A percentile compares a stretch with the other conserved stretches of the same genome.
phyloP scores from a whole-genome alignment of 2,329 filamentous ascomycete genomes.

The Cordyceps farinosa region DNA sequence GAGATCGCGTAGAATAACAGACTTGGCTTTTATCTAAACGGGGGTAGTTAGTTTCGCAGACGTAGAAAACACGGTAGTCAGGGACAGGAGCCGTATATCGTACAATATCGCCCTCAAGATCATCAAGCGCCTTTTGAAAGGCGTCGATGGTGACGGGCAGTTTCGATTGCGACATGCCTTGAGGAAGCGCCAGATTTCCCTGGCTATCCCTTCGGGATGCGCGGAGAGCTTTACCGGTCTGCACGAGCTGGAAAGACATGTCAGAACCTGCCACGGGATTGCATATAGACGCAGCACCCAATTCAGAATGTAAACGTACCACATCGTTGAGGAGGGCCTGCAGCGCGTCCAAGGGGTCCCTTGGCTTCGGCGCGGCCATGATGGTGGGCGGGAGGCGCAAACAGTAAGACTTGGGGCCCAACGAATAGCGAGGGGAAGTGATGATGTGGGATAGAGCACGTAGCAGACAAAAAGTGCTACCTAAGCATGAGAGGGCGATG shows the following conservation, averaged over 20 bases:
- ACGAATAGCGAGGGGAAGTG: neutral
- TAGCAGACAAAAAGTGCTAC: neutral
- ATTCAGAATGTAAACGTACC: slow-evolving; percentile 36
- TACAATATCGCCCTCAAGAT: slow-evolving; percentile 57
- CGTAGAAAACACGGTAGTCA: neutral
- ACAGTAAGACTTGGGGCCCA: neutral
- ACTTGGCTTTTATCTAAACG: slow-evolving; percentile 45
- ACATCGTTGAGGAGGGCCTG: slow-evolving; percentile 53
- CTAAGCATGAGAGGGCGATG: neutral
- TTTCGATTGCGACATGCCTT: slow-evolving; percentile 37
- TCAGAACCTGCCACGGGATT: slow-evolving; percentile 15
- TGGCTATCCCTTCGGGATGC: slow-evolving; percentile 45
- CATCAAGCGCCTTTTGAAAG: slow-evolving; percentile 53
- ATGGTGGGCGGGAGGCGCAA: slow-evolving; percentile 14
- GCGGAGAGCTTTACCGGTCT: slow-evolving; percentile 56
- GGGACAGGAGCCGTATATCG: slow-evolving; percentile 22
- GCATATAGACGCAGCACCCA: neutral
- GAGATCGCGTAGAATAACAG: slow-evolving; percentile 53
- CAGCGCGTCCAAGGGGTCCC: slow-evolving; percentile 45
- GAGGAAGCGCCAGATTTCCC: slow-evolving; percentile 33
- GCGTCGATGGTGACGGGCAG: slow-evolving; percentile 44
- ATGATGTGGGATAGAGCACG: neutral
- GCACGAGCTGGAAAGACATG: slow-evolving; percentile 45
- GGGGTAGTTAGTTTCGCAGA: slow-evolving; percentile 3
- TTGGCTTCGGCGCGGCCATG: slow-evolving; percentile 33